Evolutionary conservation across 108 stramenopile genomes (phyloP), one percentile per base, ranked within the genome.

Genomic region (Craspedostauros australis): DNA sequence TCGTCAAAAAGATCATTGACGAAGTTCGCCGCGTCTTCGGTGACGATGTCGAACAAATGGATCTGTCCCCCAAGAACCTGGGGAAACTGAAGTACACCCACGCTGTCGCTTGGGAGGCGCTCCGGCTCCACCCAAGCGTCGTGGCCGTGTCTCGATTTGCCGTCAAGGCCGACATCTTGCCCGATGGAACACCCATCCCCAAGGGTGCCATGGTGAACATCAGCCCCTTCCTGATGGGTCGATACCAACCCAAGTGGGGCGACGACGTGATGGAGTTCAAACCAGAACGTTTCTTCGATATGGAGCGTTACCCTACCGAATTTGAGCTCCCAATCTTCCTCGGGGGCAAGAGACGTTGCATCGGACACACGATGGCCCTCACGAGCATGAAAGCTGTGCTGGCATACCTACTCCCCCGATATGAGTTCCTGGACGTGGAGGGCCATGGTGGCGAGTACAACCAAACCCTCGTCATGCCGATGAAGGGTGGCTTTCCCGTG

Each of bases 51-150:
- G 36, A 49, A 15, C 29, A 24, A 11, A 50, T 31, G 3, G 49
- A 69, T 27, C 39, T 46, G 19, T 15, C 29, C 5, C 22, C 25
- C 6, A 48, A 21, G 36, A n/a, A 25, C 6, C 37, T 64, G 6
- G 54, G 23, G 4, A 20, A 60, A 11, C 30, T 82, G 11, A 29
- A 20, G 16, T 82, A 75, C 63, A 52, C 64, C 2, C 49, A 54
- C 18, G 68, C 56, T 9, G 60, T 75, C 19, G 51, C 53, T 23
- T 36, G 46, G 22, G 80, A 82, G 48, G 68, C 50, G 15, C 39
- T 82, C 4, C 73, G 80, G 2, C 57, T 82, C n/a, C 70, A 67
- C 31, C 76, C 76, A 9, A 38, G 60, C 26, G 74, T 75, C 19
- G 68, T 76, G 15, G 46, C 52, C 11, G 70, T 73, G 25, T 50